Evolutionary conservation across 257 asterid species (phyloP), one percentile per base, ranked within the genome.

Genomic region (Penstemon davidsonii): DNA sequence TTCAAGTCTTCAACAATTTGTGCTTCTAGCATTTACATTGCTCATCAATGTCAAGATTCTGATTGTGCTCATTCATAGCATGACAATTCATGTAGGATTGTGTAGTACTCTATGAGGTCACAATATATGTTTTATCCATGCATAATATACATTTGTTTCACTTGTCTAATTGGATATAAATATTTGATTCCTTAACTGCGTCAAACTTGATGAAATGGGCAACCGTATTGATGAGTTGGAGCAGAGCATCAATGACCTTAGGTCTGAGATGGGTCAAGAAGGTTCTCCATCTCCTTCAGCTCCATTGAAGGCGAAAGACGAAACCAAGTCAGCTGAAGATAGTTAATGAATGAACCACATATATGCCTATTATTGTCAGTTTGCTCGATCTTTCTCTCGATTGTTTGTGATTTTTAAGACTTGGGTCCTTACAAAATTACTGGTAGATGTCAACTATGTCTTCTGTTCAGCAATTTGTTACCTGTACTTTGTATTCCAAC

Each of bases 171-270:
- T 33, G 7, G 42, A 0, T 68, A 45, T 74, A 55, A 39, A 71
- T 36, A 37, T 64, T 66, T 37, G 37, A 58, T 64, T 80, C 86
- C 86, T 90, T 84, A 71, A 85, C 87, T 38, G 55, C 66, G 40
- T 59, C 75, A 57, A 81, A 91, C 95, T 91, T 70, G 96, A 91
- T 80, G 97, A 91, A 79, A 91, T 91, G 97, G 96, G 96, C 13
- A 84, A 80, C 76, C 88, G 94, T 19, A 89, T 91, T 36, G 94
- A 91, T 67, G 95, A 91, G 71, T 42, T 91, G 86, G 95, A 88
- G 77, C 93, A 87, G 75, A 91, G 96, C 87, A 91, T 89, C 74
- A 91, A 87, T 6, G 98, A 91, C 73, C 95, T 89, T 41, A 84
- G 96, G 61, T 59, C 87, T 39, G 95, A 85, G 80, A 87, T 91